Base-by-base conservation (phyloP, 2,329 filamentous ascomycete genomes). In the Claviceps lovelessii region DNA sequence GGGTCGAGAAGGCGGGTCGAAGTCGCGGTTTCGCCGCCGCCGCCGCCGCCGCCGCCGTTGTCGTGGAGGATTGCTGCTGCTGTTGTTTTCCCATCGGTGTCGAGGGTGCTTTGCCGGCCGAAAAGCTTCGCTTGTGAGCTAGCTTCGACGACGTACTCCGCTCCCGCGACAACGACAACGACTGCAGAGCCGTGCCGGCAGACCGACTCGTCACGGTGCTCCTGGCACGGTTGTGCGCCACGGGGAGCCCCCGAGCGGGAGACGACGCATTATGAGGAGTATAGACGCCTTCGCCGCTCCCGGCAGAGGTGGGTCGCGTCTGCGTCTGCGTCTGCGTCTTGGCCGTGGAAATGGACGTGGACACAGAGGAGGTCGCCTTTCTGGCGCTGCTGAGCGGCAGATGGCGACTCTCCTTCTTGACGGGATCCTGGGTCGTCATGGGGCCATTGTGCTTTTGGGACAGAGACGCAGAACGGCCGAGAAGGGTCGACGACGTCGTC, bases 1-100 rank as follows among this genome's bases (percentile, higher is more conserved):
- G 75, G 0, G 78, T 84, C 50, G 73, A 78, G 67, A 85, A 85
- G 49, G 75, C 70, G 0, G 81, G 79, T 9, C 76, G 75, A 31
- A 70, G 67, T n/a, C 69, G 66, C 45, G 64, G 65, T 19, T 52
- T 52, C 42, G 49, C 42, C 35, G 53, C 44, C 62, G 65, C 17
- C 60, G 58, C 54, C 59, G 63, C 50, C 31, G 31, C 31, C 8
- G 31, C 31, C 8, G 31, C 31, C 8, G 31, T 33, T 4, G 31
- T 33, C 8, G 31, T 33, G 31, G 31, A 33, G 5, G 31, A 33
- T 33, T 2, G 31, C 31, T 28, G 48, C 3, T n/a, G 28, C 7
- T 50, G 49, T n/a, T 41, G 49, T n/a, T 39, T 39, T 33, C 46
- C 46, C 28, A 11, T 9, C n/a, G 60, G 58, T 42, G 59, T 51